Evolutionary conservation across 805 yeast genomes (phyloP).

Genomic region (Millerozyma miso): DNA sequence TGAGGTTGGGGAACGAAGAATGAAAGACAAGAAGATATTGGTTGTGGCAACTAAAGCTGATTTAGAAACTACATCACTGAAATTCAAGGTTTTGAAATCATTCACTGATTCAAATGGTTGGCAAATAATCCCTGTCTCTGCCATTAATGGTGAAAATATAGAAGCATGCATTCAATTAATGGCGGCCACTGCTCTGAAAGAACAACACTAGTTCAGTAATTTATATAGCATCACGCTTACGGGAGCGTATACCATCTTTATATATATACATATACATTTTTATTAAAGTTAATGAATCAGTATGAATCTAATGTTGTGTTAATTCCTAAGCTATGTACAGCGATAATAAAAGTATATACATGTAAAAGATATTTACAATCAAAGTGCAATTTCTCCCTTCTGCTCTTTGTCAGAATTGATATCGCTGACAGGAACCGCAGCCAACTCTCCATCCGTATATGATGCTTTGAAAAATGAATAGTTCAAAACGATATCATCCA

Average conservation of each 20-base stretch:
- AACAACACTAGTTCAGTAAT: no score
- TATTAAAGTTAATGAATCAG: no score
- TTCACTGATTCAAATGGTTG: conserved; percentile 46
- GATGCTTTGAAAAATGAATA: conserved; percentile 84
- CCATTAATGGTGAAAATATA: conserved; percentile 65
- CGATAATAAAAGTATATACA: no score
- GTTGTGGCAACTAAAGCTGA: conserved; percentile 96
- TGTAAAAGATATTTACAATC: neutral
- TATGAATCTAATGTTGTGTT: no score
- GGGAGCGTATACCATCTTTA: no score
- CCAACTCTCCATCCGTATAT: conserved; percentile 38
- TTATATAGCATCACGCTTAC: no score
- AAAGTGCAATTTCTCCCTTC: neutral
- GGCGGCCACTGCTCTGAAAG: conserved; percentile 52
- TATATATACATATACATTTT: no score
- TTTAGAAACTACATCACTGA: conserved; percentile 48
- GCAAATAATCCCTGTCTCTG: conserved; percentile 84
- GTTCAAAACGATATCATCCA: conserved; percentile 85
- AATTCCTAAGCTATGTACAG: no score
- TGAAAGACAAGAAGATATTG: conserved; percentile 58
- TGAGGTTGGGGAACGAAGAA: conserved; percentile 68
- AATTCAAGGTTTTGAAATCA: conserved; percentile 41
- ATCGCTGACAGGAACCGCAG: conserved; percentile 30
- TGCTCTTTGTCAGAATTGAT: conserved; percentile 8
- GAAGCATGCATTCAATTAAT: conserved; percentile 66